phyloP scores from a whole-genome alignment of 164 flowering plant species.

The Vitis vinifera region ASM3070453v1 NC_081805.1:22721501-22722000 shows the following conservation, averaged over 20 bases:
- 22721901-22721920: constrained; percentile 50
- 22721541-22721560: too few species aligned
- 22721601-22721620: too few species aligned
- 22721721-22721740: constrained; percentile 7
- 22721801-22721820: constrained; percentile 77
- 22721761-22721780: constrained; percentile 56
- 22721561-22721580: too few species aligned
- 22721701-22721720: neutral
- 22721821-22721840: constrained; percentile 57
- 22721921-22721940: constrained; percentile 83
- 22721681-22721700: neutral
- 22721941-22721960: constrained; percentile 77
- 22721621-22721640: too few species aligned
- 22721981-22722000: neutral
- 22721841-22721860: constrained; percentile 46
- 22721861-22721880: constrained; percentile 76
- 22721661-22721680: too few species aligned
- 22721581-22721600: too few species aligned
- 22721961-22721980: constrained; percentile 47
- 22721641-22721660: too few species aligned
- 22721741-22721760: constrained; percentile 72
- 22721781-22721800: constrained; percentile 64
- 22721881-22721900: constrained; percentile 78
- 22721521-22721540: too few species aligned
- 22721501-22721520: too few species aligned